Conservation (phyloP, 805 yeast species). For the Nakazawaea laoshanensis region DNA sequence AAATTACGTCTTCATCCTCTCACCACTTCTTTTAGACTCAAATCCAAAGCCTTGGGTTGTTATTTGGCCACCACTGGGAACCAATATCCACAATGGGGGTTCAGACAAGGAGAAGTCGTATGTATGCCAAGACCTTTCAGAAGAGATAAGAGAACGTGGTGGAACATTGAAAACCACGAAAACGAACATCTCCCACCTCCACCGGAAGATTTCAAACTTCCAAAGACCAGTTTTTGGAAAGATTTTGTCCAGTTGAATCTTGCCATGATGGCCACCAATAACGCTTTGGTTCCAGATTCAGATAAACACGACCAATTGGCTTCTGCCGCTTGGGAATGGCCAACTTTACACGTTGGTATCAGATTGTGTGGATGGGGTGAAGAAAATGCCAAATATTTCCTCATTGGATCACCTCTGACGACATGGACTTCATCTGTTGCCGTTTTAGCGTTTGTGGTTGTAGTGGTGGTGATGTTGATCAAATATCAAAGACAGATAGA, state of each 20-base stretch:
- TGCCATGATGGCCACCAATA: slow-evolving; percentile 85
- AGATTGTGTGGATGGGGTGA: slow-evolving; percentile 70
- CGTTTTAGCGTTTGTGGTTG: slow-evolving; percentile 41
- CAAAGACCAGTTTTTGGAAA: slow-evolving; percentile 68
- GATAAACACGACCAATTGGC: slow-evolving; percentile 69
- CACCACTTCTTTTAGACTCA: slow-evolving; percentile 64
- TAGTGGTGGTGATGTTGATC: slow-evolving; percentile 37
- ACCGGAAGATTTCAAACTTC: slow-evolving; percentile 53
- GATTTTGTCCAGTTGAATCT: slow-evolving; percentile 69
- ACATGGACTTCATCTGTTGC: slow-evolving; percentile 68
- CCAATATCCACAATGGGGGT: slow-evolving; percentile 76
- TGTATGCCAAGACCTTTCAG: slow-evolving; percentile 61
- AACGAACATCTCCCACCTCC: slow-evolving; percentile 54
- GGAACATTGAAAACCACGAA: slow-evolving; percentile 71
- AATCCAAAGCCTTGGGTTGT: slow-evolving; percentile 57
- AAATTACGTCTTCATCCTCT: slow-evolving; percentile 56
- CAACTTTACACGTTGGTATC: slow-evolving; percentile 66
- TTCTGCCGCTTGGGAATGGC: slow-evolving; percentile 85
- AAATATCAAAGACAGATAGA: slow-evolving; percentile 80
- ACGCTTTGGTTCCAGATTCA: slow-evolving; percentile 70
- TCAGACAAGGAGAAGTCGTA: slow-evolving; percentile 80
- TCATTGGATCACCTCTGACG: slow-evolving; percentile 71
- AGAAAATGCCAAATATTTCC: slow-evolving; percentile 49
- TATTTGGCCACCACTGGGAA: slow-evolving; percentile 70
- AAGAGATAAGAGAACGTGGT: slow-evolving; percentile 82